These are phyloP conservation scores for Phaeodactylum tricornutum DNA, from an alignment of 108 stramenopile species.

Conservation along the genomic window DNA sequence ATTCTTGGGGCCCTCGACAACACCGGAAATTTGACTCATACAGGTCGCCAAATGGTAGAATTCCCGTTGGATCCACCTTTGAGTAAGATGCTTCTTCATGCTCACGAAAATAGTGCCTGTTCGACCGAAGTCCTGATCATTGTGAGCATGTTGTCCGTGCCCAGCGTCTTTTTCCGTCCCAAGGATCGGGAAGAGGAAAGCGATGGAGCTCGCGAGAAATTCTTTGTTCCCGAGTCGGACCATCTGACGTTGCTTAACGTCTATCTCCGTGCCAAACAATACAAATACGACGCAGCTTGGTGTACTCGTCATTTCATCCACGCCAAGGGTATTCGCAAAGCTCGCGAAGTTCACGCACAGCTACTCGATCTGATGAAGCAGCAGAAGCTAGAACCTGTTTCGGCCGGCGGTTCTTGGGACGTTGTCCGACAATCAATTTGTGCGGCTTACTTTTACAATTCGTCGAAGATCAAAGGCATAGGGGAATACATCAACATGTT, in stretches of 20 bases:
- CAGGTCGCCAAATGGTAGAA: constrained; percentile 94
- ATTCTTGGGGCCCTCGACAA: constrained; percentile 96
- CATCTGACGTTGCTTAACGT: constrained; percentile 97
- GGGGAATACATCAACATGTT: constrained; percentile 99
- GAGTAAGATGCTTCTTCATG: constrained; percentile 95
- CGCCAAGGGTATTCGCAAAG: constrained; percentile 93
- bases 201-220: constrained; percentile 97
- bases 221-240: constrained; percentile 98
- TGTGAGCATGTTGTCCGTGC: constrained; percentile 95
- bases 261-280: constrained; percentile 87
- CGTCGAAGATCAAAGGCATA: constrained; percentile 94
- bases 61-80: constrained; percentile 96
- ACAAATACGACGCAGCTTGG: constrained; percentile 90
- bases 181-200: constrained; percentile 96
- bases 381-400: constrained; percentile 73
- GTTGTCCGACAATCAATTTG: constrained; percentile 95
- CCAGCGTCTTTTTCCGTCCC: constrained; percentile 92
- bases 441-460: constrained; percentile 98
- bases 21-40: constrained; percentile 80
- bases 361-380: constrained; percentile 95
- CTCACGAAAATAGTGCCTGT: constrained; percentile 79
- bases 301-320: constrained; percentile 97
- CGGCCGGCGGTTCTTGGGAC: constrained; percentile 92
- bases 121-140: constrained; percentile 91
- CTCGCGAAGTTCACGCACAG: constrained; percentile 93